Percentiles rank a stretch among this genome's conserved stretches.
These are phyloP conservation scores for Fusarium sp. DNA, from an alignment of 2,329 filamentous ascomycete genomes.

Conservation along the genomic window DNA sequence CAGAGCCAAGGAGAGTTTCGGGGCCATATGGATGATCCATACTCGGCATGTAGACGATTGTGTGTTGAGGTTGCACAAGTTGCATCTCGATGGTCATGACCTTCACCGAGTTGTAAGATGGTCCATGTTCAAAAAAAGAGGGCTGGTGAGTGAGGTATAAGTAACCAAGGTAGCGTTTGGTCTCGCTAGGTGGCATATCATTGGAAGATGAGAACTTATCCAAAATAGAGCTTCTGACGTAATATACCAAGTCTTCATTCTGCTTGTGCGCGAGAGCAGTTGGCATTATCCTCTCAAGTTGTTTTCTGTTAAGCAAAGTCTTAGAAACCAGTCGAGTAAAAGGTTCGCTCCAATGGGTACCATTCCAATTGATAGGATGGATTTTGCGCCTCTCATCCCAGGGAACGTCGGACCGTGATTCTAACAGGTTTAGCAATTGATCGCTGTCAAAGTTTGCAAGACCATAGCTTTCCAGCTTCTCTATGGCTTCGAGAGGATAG, in stretches of 20 bases:
- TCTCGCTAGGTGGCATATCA: not conserved
- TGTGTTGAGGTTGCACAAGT: rapidly evolving
- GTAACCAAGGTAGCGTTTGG: not conserved
- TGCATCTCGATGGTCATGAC: not conserved
- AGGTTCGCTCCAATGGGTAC: too few species aligned
- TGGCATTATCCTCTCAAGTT: too few species aligned
- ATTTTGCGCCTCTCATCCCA: too few species aligned
- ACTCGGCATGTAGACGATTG: slow-evolving; percentile 16
- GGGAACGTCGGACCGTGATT: not conserved
- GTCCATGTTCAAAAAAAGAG: not conserved
- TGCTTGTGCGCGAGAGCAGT: too few species aligned
- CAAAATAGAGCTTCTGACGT: slow-evolving; percentile 14
- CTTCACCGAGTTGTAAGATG: not conserved
- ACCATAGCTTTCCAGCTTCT: slow-evolving; percentile 7
- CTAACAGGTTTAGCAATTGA: not conserved
- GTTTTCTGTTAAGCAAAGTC: too few species aligned
- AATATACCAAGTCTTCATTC: too few species aligned
- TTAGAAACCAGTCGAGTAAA: too few species aligned
- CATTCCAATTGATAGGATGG: too few species aligned
- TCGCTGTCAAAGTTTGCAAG: not conserved
- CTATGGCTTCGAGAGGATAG: not conserved
- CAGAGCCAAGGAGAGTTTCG: slow-evolving; percentile 5
- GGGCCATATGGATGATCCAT: slow-evolving; percentile 15
- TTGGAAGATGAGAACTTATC: not conserved
- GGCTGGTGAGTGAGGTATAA: slow-evolving; percentile 10